A percentile compares a stretch with the other conserved stretches of the same genome.
Evolutionary conservation across 352 stramenopile genomes (phyloP).

Genomic region (Thraustochytrium striatum): DNA sequence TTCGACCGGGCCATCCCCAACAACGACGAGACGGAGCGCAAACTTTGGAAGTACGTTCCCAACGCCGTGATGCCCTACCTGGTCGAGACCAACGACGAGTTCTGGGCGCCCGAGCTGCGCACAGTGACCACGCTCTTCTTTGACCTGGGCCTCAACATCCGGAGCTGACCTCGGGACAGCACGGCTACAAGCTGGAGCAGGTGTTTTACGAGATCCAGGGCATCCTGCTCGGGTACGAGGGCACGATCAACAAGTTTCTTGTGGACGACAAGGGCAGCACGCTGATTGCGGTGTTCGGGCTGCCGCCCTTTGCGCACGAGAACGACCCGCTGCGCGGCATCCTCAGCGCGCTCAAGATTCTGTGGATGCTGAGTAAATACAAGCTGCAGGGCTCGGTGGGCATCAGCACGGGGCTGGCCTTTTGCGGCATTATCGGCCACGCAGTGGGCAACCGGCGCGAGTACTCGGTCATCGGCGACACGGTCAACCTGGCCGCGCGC

Average conservation of each 20-base stretch:
- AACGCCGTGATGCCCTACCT: conserved; percentile 80
- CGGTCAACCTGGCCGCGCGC: conserved; percentile 84
- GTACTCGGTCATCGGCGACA: conserved; percentile 86
- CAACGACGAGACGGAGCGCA: conserved; percentile 63
- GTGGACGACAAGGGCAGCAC: conserved; percentile 89
- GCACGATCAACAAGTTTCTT: conserved; percentile 92
- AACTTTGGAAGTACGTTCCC: conserved; percentile 84
- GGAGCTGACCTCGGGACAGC: conserved; percentile 52
- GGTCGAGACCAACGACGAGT: conserved; percentile 73
- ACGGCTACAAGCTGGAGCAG: conserved; percentile 53
- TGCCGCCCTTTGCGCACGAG: conserved; percentile 81
- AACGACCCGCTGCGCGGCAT: conserved; percentile 83
- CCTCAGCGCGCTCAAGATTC: conserved; percentile 73
- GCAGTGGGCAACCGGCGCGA: conserved; percentile 76
- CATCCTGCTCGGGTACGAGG: conserved; percentile 83
- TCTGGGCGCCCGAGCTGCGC: conserved; percentile 82
- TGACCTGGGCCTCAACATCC: conserved; percentile 80
- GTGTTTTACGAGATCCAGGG: conserved; percentile 58
- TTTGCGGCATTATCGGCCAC: conserved; percentile 84
- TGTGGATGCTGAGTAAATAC: conserved; percentile 47
- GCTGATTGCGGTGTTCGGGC: conserved; percentile 82
- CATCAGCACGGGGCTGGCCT: conserved; percentile 81
- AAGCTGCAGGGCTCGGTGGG: conserved; percentile 64
- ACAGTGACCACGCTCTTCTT: conserved; percentile 87
- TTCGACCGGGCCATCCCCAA: conserved; percentile 2